Conservation (phyloP, 129 eudicot genomes). For the Saussurea involucrata region DNA sequence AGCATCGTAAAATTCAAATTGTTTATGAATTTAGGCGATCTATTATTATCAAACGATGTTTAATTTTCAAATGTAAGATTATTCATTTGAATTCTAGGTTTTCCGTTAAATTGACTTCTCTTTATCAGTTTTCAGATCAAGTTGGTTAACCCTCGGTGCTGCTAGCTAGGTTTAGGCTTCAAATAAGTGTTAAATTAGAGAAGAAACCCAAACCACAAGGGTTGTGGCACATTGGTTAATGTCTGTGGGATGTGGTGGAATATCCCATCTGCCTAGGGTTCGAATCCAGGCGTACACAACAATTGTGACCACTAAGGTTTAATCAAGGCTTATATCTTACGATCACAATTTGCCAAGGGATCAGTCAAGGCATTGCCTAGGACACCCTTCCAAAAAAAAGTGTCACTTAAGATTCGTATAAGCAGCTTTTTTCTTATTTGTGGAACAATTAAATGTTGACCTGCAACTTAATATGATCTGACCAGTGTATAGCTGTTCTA, state of each 20-base stretch:
- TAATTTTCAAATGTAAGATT: neutral
- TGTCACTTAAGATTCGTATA: neutral
- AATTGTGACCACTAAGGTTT: no score
- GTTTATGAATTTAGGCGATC: neutral
- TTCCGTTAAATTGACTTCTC: neutral
- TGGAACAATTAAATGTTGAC: conserved; percentile 2
- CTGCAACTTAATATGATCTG: neutral
- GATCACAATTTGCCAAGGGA: no score
- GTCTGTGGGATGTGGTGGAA: no score
- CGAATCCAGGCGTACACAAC: no score
- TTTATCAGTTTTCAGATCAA: neutral
- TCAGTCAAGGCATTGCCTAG: no score
- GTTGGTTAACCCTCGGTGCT: neutral
- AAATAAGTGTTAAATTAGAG: neutral
- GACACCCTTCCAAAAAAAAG: no score
- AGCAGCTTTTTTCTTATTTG: neutral
- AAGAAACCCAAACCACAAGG: neutral
- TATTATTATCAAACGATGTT: neutral
- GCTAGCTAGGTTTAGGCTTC: neutral
- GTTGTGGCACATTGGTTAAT: no score
- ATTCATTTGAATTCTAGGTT: neutral
- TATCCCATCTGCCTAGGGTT: no score
- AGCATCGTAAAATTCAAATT: neutral
- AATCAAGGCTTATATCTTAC: no score
- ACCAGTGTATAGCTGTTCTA: neutral